Conservation (phyloP, 2,329 filamentous ascomycete species). For the Xylaria digitata region DNA sequence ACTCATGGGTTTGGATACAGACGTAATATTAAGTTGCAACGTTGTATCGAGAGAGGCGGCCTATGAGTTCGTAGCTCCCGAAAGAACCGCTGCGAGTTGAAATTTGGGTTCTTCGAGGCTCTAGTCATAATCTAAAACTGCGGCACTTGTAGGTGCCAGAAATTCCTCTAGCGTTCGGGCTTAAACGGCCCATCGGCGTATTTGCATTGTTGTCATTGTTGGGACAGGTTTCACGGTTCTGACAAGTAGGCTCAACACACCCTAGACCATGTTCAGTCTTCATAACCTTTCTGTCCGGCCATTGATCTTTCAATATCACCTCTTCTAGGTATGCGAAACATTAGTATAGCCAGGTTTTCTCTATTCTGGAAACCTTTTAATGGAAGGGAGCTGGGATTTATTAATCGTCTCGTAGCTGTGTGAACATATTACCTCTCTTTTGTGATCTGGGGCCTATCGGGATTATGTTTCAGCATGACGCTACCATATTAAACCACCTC, state of each 20-base stretch:
- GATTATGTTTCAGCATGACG: neutral
- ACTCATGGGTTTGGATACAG: conserved; percentile 1
- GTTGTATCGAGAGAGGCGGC: neutral
- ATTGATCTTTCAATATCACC: neutral
- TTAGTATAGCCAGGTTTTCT: neutral
- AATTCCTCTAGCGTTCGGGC: no score
- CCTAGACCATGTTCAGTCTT: no score
- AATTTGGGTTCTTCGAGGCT: no score
- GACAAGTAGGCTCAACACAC: no score
- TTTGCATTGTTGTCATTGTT: no score
- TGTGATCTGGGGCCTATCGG: neutral
- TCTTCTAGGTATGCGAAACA: neutral
- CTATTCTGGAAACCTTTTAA: neutral
- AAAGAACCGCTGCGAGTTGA: no score
- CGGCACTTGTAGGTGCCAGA: no score
- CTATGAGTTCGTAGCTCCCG: no score
- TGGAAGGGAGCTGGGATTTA: neutral
- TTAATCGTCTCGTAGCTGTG: neutral
- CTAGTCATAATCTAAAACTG: no score
- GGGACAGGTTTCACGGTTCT: no score
- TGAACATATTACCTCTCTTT: no score
- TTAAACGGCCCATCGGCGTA: no score
- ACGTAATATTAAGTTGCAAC: neutral
- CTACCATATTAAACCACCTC: neutral
- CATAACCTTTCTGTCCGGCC: neutral